Evolutionary conservation across 2,329 filamentous ascomycete species (phyloP).

Genomic region (Hirsutella thompsonii): DNA sequence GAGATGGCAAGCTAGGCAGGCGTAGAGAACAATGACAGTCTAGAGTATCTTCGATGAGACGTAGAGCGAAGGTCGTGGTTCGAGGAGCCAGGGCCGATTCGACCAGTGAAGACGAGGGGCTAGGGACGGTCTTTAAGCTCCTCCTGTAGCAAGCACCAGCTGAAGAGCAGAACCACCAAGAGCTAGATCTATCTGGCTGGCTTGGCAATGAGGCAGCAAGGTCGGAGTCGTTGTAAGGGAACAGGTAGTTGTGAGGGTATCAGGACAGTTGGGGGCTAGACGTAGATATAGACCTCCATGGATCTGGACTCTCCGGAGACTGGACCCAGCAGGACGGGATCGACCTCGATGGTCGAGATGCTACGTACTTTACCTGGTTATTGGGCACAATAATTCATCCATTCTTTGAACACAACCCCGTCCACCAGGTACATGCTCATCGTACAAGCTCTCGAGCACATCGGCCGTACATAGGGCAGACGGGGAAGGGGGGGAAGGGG

Average conservation of each 20-base stretch:
- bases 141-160: neutral
- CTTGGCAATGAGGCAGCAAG: neutral
- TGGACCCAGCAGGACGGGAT: conserved; percentile 5
- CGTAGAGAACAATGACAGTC: neutral
- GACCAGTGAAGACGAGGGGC: neutral
- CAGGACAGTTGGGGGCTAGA: conserved; percentile 6
- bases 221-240: neutral
- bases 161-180: neutral
- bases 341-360: conserved; percentile 3
- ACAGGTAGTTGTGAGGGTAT: neutral
- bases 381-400: neutral
- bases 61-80: neutral
- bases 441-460: neutral
- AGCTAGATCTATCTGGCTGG: too few relatives aligned
- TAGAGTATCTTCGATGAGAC: neutral
- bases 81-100: neutral
- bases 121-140: too few relatives aligned
- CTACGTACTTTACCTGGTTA: conserved; percentile 3
- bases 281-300: conserved; percentile 6
- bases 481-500: conserved; percentile 1
- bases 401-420: neutral
- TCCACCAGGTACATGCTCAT: neutral
- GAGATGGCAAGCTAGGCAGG: neutral
- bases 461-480: conserved; percentile 4
- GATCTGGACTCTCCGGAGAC: conserved; percentile 3